phyloP scores from a whole-genome alignment of 768 basidiomycete species.

The Naganishia kalamii region DNA sequence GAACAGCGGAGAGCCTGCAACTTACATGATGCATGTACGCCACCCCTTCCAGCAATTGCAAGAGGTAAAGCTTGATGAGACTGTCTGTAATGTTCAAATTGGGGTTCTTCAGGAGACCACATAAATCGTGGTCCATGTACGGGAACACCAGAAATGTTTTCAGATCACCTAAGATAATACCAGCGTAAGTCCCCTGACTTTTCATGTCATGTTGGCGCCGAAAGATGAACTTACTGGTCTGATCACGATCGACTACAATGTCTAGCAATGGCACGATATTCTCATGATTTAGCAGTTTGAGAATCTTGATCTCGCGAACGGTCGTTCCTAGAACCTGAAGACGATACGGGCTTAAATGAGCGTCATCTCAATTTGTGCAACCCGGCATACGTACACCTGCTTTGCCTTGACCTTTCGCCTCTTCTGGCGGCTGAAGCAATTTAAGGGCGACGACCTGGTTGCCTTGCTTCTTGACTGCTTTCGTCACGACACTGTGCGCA shows the following conservation, averaged over 20 bases:
- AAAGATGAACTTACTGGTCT: conserved; percentile 7
- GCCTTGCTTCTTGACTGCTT: conserved; percentile 13
- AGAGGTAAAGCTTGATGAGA: conserved; percentile 92
- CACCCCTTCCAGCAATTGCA: conserved; percentile 90
- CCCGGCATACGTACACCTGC: conserved; percentile 9
- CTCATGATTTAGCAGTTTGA: conserved; percentile 79
- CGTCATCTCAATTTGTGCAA: not conserved
- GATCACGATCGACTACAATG: conserved; percentile 67
- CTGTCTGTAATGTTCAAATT: conserved; percentile 67
- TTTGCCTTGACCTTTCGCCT: conserved; percentile 11
- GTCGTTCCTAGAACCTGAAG: conserved; percentile 74
- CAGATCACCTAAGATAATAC: conserved; percentile 24
- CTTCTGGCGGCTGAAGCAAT: conserved; percentile 21
- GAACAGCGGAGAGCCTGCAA: conserved; percentile 7
- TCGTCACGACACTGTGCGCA: conserved; percentile 24
- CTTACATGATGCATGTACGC: conserved; percentile 89
- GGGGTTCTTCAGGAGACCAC: conserved; percentile 86
- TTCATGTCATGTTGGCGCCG: not conserved
- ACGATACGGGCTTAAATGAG: not conserved
- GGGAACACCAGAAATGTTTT: conserved; percentile 99
- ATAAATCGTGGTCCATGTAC: conserved; percentile 99
- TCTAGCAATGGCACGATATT: conserved; percentile 82
- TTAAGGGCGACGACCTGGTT: conserved; percentile 19
- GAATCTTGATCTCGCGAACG: conserved; percentile 89
- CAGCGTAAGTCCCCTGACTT: not conserved